Percentiles rank a stretch among this genome's conserved stretches.
Conservation (phyloP, 768 basidiomycete genomes). For the Strobilomyces dryophilus region DNA sequence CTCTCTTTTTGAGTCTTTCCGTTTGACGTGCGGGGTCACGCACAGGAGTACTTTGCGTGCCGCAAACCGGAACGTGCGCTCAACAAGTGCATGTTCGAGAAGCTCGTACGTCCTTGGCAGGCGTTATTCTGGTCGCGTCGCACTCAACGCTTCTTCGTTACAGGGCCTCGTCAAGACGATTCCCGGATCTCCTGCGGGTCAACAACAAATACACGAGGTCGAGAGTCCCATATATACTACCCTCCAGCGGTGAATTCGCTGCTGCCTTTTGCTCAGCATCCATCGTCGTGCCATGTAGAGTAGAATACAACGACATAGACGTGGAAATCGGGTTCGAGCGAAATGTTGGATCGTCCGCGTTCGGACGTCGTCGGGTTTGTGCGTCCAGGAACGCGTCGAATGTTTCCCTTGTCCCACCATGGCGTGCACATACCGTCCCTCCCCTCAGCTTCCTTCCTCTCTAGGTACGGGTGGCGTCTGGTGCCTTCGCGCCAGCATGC, state of each 20-base stretch:
- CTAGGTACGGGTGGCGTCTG: neutral
- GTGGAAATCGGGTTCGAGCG: neutral
- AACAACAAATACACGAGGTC: conserved; percentile 85
- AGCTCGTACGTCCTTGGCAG: conserved; percentile 63
- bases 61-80: conserved; percentile 74
- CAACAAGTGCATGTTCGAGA: conserved; percentile 95
- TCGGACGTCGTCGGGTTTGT: neutral
- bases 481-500: neutral
- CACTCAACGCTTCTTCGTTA: neutral
- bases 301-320: conserved; percentile 12
- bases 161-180: conserved; percentile 91
- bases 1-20: neutral
- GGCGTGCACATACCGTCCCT: conserved; percentile 25
- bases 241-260: conserved; percentile 67
- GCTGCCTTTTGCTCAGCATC: neutral
- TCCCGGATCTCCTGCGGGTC: conserved; percentile 80
- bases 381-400: conserved; percentile 8
- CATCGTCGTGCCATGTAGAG: conserved; percentile 16
- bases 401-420: conserved; percentile 27
- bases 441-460: neutral
- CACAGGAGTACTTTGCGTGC: no score
- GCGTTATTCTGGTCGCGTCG: neutral
- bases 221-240: conserved; percentile 77
- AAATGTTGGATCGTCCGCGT: neutral
- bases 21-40: neutral